Percentiles rank a stretch among this genome's conserved stretches.
Evolutionary conservation across 179 eudicot species (phyloP).

Genomic region (Monotropa hypopitys): DNA sequence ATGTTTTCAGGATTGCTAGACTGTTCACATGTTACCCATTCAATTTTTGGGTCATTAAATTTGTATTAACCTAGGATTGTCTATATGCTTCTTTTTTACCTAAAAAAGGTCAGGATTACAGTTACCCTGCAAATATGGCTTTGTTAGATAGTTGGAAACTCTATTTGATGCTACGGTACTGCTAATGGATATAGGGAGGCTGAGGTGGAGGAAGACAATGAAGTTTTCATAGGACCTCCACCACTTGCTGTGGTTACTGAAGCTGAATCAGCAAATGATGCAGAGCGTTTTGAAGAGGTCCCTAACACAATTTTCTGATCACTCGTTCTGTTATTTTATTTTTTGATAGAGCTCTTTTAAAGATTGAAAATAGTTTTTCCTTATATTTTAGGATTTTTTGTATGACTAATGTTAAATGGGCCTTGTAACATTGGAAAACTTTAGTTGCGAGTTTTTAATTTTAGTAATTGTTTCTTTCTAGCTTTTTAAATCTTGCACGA

Average conservation of each 20-base stretch:
- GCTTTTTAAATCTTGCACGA: not conserved
- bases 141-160: not conserved
- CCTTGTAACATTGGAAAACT: not conserved
- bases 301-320: not conserved
- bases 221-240: constrained; percentile 70
- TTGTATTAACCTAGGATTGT: not conserved
- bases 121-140: not conserved
- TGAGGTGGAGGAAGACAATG: constrained; percentile 56
- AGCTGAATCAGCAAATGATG: constrained; percentile 83
- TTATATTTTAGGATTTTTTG: not conserved
- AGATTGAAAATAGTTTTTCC: not conserved
- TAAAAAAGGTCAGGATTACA: not conserved
- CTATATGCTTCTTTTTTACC: not conserved
- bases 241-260: constrained; percentile 88
- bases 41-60: not conserved
- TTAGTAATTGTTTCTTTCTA: not conserved
- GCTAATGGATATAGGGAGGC: constrained; percentile 43
- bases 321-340: not conserved
- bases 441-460: not conserved
- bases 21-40: not conserved
- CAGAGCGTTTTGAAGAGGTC: constrained; percentile 98
- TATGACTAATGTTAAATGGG: not conserved
- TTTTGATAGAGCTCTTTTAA: not conserved
- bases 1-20: not conserved
- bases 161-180: not conserved